phyloP scores from a whole-genome alignment of 2,329 filamentous ascomycete species.

The Torrubiella hemipterigena region DNA sequence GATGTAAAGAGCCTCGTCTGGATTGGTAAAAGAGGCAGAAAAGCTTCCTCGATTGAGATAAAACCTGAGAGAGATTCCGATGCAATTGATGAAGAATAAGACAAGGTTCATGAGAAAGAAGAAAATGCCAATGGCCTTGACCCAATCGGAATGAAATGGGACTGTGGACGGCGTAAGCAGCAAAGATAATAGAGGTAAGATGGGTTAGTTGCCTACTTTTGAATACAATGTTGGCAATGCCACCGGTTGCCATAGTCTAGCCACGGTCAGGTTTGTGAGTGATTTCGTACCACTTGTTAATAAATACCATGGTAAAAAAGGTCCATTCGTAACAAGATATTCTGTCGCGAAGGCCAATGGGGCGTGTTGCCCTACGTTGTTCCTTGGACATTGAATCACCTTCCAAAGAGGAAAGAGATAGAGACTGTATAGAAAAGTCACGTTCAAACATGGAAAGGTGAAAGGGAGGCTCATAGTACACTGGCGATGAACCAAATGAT shows the following conservation, averaged over 20 bases:
- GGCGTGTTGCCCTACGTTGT: no score
- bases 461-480: no score
- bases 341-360: slow-evolving; percentile 35
- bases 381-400: no score
- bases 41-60: slow-evolving; percentile 59
- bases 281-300: background rate
- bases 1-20: slow-evolving; percentile 67
- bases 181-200: background rate
- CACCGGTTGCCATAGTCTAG: slow-evolving; percentile 37
- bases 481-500: no score
- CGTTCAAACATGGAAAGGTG: no score
- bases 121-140: slow-evolving; percentile 44
- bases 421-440: slow-evolving; percentile 6
- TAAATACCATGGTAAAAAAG: slow-evolving; percentile 53
- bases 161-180: slow-evolving; percentile 21
- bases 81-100: slow-evolving; percentile 51
- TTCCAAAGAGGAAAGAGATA: slow-evolving; percentile 16
- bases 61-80: slow-evolving; percentile 57
- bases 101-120: slow-evolving; percentile 52
- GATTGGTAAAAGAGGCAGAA: slow-evolving; percentile 59
- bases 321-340: slow-evolving; percentile 54
- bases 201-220: slow-evolving; percentile 28
- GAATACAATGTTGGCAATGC: slow-evolving; percentile 42
- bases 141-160: slow-evolving; percentile 41
- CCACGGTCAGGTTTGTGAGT: slow-evolving; percentile 1